phyloP scores from a whole-genome alignment of 805 yeast species.

The Lipomyces mesembrius region DNA sequence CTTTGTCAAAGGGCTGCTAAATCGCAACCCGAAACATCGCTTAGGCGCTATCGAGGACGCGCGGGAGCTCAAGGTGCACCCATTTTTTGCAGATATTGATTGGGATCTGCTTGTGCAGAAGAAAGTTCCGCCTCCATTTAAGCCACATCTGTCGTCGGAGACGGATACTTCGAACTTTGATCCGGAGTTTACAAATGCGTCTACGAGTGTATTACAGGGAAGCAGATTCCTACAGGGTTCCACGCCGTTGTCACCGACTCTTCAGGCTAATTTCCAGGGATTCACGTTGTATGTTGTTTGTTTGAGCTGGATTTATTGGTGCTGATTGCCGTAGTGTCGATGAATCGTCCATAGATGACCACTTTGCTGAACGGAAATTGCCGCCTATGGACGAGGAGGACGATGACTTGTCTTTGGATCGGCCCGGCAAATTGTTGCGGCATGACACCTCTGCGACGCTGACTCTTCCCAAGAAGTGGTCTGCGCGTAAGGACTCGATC shows the following conservation, averaged over 20 bases:
- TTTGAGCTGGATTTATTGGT: not conserved
- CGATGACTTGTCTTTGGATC: conserved; percentile 29
- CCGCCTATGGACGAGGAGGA: conserved; percentile 34
- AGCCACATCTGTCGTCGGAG: conserved; percentile 88
- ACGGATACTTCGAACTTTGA: conserved; percentile 96
- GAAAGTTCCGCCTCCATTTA: conserved; percentile 93
- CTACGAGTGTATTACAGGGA: conserved; percentile 77
- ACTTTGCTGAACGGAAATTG: conserved; percentile 50
- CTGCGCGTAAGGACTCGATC: conserved; percentile 10
- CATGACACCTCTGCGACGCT: conserved; percentile 16
- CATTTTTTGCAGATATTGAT: conserved; percentile 88
- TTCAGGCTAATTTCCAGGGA: conserved; percentile 95
- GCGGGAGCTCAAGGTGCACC: conserved; percentile 86
- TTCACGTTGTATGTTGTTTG: conserved; percentile 61
- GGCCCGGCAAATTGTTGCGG: conserved; percentile 7
- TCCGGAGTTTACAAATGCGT: conserved; percentile 93
- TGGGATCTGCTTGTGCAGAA: conserved; percentile 81
- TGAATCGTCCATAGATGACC: conserved; percentile 89
- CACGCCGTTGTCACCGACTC: conserved; percentile 90
- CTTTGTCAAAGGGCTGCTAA: conserved; percentile 91
- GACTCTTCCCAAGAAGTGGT: not conserved
- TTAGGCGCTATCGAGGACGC: conserved; percentile 92
- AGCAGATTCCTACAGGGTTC: conserved; percentile 45
- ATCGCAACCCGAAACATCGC: conserved; percentile 94
- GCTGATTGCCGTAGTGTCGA: conserved; percentile 60